These are phyloP conservation scores for Eucalyptus sp. DNA, from an alignment of 345 rosid genomes.

Conservation along the genomic window DNA sequence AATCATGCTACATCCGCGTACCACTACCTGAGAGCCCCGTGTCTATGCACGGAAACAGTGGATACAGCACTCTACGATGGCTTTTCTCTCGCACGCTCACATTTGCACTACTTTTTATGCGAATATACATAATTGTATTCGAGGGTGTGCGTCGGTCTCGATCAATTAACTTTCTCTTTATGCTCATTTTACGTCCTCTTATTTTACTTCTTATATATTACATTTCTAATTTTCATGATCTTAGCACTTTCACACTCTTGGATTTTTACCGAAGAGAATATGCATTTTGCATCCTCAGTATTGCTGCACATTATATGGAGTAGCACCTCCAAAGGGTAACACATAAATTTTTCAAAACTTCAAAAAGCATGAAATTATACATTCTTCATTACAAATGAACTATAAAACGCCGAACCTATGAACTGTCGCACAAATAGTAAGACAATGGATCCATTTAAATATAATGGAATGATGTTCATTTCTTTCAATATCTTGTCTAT, in stretches of 20 bases:
- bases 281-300: neutral
- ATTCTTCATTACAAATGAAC: neutral
- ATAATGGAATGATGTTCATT: neutral
- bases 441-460: neutral
- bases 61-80: neutral
- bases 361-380: neutral
- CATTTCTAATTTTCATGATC: neutral
- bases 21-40: no score
- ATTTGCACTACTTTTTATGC: neutral
- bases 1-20: no score
- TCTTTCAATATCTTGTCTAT: neutral
- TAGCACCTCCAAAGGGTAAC: neutral
- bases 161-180: neutral
- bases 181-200: neutral
- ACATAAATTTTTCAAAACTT: neutral
- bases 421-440: neutral
- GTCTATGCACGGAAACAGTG: no score
- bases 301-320: neutral
- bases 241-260: neutral
- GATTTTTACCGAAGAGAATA: neutral
- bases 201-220: neutral
- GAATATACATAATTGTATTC: no score
- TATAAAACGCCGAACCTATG: fast-evolving
- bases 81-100: neutral
- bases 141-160: neutral